A percentile compares a stretch with the other conserved stretches of the same genome.
Evolutionary conservation across 805 yeast species (phyloP).

Genomic region (Saccharomycopsis fodiens): DNA sequence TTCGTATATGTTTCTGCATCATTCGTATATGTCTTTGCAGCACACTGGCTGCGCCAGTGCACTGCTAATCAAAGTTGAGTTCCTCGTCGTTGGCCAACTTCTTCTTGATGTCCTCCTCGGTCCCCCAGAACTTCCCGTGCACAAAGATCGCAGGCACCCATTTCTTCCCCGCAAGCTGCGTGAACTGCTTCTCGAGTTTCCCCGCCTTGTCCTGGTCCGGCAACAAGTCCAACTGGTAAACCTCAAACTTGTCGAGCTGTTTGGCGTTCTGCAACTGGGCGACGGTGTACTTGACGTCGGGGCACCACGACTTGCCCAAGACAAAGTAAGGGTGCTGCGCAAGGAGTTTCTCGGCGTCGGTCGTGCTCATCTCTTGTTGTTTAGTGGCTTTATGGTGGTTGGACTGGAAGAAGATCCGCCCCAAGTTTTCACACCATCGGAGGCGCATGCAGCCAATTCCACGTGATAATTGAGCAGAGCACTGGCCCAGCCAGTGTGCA

Average conservation of each 20-base stretch:
- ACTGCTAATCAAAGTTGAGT: constrained; percentile 6
- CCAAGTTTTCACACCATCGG: no score
- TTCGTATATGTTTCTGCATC: no score
- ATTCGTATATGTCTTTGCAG: no score
- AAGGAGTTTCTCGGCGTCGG: constrained; percentile 41
- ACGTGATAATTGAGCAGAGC: no score
- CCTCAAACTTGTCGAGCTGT: constrained; percentile 40
- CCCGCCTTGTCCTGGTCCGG: constrained; percentile 40
- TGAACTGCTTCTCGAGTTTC: constrained; percentile 47
- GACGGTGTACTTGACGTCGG: constrained; percentile 63
- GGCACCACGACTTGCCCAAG: constrained; percentile 71
- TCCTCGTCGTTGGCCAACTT: constrained; percentile 18
- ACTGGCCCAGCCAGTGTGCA: no score
- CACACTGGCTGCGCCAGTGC: no score
- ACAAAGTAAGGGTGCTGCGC: constrained; percentile 41
- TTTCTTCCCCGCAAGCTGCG: constrained; percentile 47
- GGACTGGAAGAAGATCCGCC: no score
- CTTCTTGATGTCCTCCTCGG: constrained; percentile 39
- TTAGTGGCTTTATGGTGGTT: no score
- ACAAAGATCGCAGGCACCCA: constrained; percentile 68
- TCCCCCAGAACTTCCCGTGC: constrained; percentile 52
- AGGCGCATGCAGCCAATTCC: no score
- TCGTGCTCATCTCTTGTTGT: constrained; percentile 20
- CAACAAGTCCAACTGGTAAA: constrained; percentile 57
- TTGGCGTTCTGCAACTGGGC: constrained; percentile 46